A percentile compares a stretch with the other conserved stretches of the same genome.
phyloP scores from a whole-genome alignment of 2,329 filamentous ascomycete genomes.

The Microcera coccophila region DNA sequence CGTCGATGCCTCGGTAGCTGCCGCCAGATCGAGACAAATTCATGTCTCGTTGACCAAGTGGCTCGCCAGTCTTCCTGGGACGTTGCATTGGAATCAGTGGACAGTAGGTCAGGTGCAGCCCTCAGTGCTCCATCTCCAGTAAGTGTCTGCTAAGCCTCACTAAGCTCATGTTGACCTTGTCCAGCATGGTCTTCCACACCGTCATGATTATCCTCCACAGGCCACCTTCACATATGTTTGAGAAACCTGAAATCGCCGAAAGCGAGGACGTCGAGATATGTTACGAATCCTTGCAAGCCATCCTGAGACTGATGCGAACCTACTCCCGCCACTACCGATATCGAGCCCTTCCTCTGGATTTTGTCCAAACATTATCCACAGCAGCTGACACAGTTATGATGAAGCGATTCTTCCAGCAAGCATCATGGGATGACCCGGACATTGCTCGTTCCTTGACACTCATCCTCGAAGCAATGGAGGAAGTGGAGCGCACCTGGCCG shows the following conservation, averaged over 20 bases:
- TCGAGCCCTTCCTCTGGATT: constrained; percentile 43
- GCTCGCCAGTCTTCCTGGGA: constrained; percentile 43
- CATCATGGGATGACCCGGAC: constrained; percentile 39
- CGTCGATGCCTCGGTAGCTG: constrained; percentile 38
- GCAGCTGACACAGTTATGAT: constrained; percentile 46
- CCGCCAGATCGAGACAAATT: constrained; percentile 42
- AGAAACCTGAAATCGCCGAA: constrained; percentile 35
- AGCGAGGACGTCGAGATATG: constrained; percentile 48
- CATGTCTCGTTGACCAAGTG: constrained; percentile 45
- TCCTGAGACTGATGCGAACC: constrained; percentile 42
- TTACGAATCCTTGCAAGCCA: constrained; percentile 45
- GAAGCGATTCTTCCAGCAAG: constrained; percentile 40
- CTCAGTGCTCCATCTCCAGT: constrained; percentile 46
- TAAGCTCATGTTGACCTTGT: constrained; percentile 12
- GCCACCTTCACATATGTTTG: constrained; percentile 42
- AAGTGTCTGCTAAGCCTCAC: constrained; percentile 12
- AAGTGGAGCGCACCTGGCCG: constrained; percentile 49
- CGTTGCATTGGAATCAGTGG: constrained; percentile 51
- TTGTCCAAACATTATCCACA: constrained; percentile 47
- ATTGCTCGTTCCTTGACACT: constrained; percentile 49
- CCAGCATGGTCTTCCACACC: constrained; percentile 46
- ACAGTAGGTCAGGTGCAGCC: constrained; percentile 44
- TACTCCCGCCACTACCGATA: constrained; percentile 44
- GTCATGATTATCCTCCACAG: constrained; percentile 51
- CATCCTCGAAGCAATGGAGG: constrained; percentile 47